Evolutionary conservation across 1,284 basidiomycete genomes (phyloP).

Genomic region (Puccinia triticina): DNA sequence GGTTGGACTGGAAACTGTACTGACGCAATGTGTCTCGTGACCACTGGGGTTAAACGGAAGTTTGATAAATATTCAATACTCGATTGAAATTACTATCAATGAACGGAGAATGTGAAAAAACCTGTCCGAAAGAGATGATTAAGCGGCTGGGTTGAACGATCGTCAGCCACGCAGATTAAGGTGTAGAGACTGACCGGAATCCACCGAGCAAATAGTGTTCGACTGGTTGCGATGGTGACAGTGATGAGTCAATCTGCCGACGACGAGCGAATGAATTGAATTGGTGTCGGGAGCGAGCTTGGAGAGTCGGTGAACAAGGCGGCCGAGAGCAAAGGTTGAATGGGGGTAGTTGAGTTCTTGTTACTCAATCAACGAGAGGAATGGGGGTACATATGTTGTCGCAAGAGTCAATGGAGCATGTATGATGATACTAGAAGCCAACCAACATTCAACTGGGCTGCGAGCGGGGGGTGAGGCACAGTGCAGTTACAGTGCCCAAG

Average conservation of each 20-base stretch:
- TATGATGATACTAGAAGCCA: constrained; percentile 12
- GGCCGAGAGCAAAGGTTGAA: background rate
- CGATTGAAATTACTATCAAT: constrained; percentile 4
- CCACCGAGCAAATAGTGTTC: background rate
- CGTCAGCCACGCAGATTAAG: background rate
- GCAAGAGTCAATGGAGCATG: constrained; percentile 16
- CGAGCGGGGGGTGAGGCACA: background rate
- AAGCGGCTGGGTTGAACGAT: background rate
- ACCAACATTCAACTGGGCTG: constrained; percentile 25
- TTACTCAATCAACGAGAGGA: background rate
- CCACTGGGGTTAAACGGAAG: constrained; percentile 11
- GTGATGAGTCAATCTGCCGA: background rate
- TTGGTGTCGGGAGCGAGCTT: background rate
- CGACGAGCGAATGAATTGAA: constrained; percentile 15
- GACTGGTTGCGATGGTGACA: background rate
- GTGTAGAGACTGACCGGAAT: background rate
- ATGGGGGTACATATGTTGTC: background rate
- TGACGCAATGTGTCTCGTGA: constrained; percentile 31
- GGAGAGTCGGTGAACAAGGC: background rate
- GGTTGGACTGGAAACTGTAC: constrained; percentile 1
- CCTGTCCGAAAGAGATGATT: background rate
- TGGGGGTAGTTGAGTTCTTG: constrained; percentile 2
- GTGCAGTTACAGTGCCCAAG: constrained; percentile 7
- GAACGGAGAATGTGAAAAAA: constrained; percentile 17
- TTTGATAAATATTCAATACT: constrained; percentile 22